phyloP scores from a whole-genome alignment of 306 rosid species.

The Acacia confusa region DNA sequence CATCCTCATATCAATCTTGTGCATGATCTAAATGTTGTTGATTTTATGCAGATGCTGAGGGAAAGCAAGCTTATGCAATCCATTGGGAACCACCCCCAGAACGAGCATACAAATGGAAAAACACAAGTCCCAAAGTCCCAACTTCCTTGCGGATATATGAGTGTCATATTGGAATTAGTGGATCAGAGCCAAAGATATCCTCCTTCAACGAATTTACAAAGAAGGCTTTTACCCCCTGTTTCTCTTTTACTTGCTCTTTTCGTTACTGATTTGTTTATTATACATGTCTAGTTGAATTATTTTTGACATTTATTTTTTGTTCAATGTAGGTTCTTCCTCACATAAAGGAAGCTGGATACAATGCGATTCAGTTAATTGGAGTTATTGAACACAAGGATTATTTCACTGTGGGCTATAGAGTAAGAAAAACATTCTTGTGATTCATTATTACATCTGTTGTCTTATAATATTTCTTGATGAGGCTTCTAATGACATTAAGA shows the following conservation, averaged over 20 bases:
- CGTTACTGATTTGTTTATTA: constrained; percentile 16
- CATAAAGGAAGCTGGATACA: constrained; percentile 89
- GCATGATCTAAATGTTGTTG: constrained; percentile 18
- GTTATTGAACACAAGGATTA: constrained; percentile 92
- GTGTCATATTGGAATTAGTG: constrained; percentile 97
- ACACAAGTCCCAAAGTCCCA: constrained; percentile 61
- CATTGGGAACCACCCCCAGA: constrained; percentile 99
- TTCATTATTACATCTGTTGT: constrained; percentile 11
- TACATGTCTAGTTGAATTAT: background rate
- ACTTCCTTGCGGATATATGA: constrained; percentile 83
- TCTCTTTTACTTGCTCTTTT: background rate
- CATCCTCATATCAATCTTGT: background rate
- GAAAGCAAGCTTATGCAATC: constrained; percentile 75
- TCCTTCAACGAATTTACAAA: constrained; percentile 76
- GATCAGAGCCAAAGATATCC: constrained; percentile 78
- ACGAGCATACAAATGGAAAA: constrained; percentile 72
- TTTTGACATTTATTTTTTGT: constrained; percentile 24
- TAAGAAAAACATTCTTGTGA: constrained; percentile 44
- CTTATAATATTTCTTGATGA: background rate
- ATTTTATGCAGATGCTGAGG: constrained; percentile 60
- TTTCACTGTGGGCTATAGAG: constrained; percentile 93
- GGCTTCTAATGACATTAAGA: background rate
- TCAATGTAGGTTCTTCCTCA: constrained; percentile 82
- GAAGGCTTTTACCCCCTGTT: constrained; percentile 37
- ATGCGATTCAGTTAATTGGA: constrained; percentile 88